Conservation (phyloP, 345 rosid species). For the Gossypium turneri region DNA sequence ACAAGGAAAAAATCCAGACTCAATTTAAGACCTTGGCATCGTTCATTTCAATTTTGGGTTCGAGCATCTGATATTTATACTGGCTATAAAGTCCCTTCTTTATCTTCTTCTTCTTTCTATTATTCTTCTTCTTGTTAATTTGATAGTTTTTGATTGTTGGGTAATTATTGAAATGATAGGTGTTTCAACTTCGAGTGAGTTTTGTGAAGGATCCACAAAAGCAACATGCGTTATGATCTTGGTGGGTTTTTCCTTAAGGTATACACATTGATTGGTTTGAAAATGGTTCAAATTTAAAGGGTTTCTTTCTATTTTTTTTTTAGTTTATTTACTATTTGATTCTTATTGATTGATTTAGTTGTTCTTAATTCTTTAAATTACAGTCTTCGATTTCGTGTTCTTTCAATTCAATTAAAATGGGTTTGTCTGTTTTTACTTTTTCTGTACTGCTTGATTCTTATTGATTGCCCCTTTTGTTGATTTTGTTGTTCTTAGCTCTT, state of each 20-base stretch:
- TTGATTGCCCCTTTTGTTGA: neutral
- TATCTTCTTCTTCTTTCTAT: neutral
- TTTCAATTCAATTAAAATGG: slow-evolving; percentile 4
- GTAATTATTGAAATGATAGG: slow-evolving; percentile 31
- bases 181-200: slow-evolving; percentile 68
- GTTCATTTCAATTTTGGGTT: slow-evolving; percentile 91
- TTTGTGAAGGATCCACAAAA: slow-evolving; percentile 70
- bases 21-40: slow-evolving; percentile 68
- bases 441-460: neutral
- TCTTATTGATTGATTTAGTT: neutral
- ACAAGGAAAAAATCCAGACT: too few species aligned
- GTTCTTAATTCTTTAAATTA: slow-evolving; percentile 1
- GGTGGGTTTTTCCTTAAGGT: slow-evolving; percentile 98
- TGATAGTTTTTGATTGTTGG: slow-evolving; percentile 16
- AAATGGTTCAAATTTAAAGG: neutral
- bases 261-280: neutral
- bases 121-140: neutral
- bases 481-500: slow-evolving; percentile 2
- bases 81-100: slow-evolving; percentile 66
- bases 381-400: neutral
- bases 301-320: neutral
- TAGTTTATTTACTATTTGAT: neutral
- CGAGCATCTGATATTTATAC: slow-evolving; percentile 73
- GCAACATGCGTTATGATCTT: slow-evolving; percentile 84
- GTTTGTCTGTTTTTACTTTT: neutral